A percentile compares a stretch with the other conserved stretches of the same genome.
Evolutionary conservation across 371 early-diverging fungal species (phyloP).

Genomic region (Zychaea mexicana): DNA sequence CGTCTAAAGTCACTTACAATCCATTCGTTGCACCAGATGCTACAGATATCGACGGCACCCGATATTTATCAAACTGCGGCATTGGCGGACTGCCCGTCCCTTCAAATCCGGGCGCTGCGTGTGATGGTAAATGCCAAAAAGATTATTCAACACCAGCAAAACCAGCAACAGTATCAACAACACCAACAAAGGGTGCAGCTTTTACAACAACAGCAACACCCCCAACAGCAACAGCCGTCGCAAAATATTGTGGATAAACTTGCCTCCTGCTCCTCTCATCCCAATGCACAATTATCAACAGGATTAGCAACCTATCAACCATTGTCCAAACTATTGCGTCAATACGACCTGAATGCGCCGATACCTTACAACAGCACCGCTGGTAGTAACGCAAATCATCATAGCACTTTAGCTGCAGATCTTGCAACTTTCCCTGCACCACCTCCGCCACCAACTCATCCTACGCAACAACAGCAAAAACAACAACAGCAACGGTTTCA

Average conservation of each 20-base stretch:
- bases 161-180: constrained; percentile 13
- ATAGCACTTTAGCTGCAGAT: not conserved
- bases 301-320: constrained; percentile 9
- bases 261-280: not conserved
- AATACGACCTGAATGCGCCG: constrained; percentile 16
- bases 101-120: constrained; percentile 57
- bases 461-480: not conserved
- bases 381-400: not conserved
- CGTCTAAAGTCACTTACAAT: constrained; percentile 55
- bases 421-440: not conserved
- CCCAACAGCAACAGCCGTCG: constrained; percentile 16
- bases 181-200: constrained; percentile 8
- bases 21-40: constrained; percentile 58
- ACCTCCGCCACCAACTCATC: not conserved
- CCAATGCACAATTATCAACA: not conserved
- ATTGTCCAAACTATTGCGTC: constrained; percentile 10
- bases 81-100: constrained; percentile 45
- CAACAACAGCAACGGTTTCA: not conserved
- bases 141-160: constrained; percentile 28
- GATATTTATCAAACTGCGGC: constrained; percentile 60
- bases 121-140: constrained; percentile 50
- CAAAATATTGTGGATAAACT: not conserved
- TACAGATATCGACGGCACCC: constrained; percentile 61
- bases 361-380: not conserved
- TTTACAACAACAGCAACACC: constrained; percentile 1